Percentiles rank a stretch among this genome's conserved stretches.
Conservation (phyloP, 2,329 filamentous ascomycete genomes). For the Byssothecium circinans region DNA sequence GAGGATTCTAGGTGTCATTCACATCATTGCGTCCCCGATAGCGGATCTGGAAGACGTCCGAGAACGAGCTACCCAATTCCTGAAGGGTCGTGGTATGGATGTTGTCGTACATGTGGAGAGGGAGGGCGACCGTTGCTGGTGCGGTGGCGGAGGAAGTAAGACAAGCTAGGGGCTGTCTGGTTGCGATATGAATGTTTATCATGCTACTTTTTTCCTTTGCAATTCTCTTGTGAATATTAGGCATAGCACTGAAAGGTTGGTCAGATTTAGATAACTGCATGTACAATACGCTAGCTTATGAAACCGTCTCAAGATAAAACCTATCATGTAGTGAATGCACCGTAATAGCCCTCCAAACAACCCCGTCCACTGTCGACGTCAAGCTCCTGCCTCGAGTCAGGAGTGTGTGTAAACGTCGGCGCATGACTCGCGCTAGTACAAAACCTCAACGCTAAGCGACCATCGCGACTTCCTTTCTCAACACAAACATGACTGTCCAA, state of each 20-base stretch:
- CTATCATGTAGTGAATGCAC: too few relatives aligned
- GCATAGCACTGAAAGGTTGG: neutral
- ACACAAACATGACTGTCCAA: neutral
- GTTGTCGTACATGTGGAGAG: constrained; percentile 85
- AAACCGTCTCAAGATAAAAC: too few relatives aligned
- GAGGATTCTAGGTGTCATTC: constrained; percentile 78
- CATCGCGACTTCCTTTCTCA: neutral
- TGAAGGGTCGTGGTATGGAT: constrained; percentile 72
- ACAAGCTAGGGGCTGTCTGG: constrained; percentile 10
- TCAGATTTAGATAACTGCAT: neutral
- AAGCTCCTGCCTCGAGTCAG: neutral
- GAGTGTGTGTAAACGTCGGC: neutral
- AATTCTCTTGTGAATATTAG: neutral
- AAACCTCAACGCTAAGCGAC: neutral
- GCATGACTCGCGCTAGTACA: neutral
- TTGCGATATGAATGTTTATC: neutral
- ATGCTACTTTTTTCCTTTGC: neutral
- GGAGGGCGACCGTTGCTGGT: constrained; percentile 75
- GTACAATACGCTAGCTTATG: neutral
- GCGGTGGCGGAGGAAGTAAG: constrained; percentile 54
- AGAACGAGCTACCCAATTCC: constrained; percentile 71
- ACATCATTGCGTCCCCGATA: constrained; percentile 73
- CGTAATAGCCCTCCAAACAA: too few relatives aligned
- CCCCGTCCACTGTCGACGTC: too few relatives aligned
- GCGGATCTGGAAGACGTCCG: constrained; percentile 82